Conservation (phyloP, 2,329 filamentous ascomycete species). For the Pseudogymnoascus sp. region DNA sequence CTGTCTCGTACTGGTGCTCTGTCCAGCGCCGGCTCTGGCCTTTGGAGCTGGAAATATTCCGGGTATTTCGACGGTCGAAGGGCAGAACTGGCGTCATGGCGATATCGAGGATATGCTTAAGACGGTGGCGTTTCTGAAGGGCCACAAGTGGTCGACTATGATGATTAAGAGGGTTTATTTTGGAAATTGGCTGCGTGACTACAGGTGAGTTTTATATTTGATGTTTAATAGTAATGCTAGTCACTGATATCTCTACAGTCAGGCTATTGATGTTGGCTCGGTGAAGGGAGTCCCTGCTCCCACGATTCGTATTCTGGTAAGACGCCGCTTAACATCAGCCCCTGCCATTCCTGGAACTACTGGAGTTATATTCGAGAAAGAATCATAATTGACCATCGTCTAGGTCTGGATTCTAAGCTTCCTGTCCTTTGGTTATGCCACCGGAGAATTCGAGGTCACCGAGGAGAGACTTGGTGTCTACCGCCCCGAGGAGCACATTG, state of each 20-base stretch:
- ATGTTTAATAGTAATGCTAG: neutral
- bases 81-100: conserved; percentile 27
- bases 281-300: conserved; percentile 70
- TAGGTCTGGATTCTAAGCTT: conserved; percentile 73
- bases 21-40: conserved; percentile 48
- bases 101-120: conserved; percentile 79
- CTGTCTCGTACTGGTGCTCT: conserved; percentile 44
- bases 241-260: conserved; percentile 36
- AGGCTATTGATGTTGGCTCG: conserved; percentile 72
- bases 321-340: conserved; percentile 9
- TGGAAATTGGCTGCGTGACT: conserved; percentile 80
- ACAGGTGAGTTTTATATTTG: conserved; percentile 28
- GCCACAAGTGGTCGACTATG: conserved; percentile 77
- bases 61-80: conserved; percentile 49
- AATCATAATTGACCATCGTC: conserved; percentile 11
- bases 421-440: conserved; percentile 76
- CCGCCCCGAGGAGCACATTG: conserved; percentile 64
- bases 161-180: conserved; percentile 73
- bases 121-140: conserved; percentile 65
- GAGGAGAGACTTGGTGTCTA: conserved; percentile 72
- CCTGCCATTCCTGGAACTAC: neutral
- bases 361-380: neutral
- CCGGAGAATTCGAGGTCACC: conserved; percentile 76
- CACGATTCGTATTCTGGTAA: conserved; percentile 64
- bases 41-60: conserved; percentile 67